These are phyloP conservation scores for Exophiala sideris DNA, from an alignment of 2,329 filamentous ascomycete genomes.

Conservation along the genomic window DNA sequence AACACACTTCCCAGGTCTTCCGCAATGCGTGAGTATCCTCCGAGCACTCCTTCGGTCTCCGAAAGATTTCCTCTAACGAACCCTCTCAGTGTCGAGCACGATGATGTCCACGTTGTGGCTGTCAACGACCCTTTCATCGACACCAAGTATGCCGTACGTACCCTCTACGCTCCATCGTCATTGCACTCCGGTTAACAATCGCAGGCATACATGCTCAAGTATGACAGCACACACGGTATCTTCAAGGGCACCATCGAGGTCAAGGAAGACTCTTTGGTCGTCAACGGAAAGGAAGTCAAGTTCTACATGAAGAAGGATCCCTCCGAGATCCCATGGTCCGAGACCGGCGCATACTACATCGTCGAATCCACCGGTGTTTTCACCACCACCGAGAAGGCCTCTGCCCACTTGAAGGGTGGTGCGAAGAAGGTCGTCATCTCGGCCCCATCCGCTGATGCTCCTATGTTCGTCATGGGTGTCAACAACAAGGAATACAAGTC, in stretches of 20 bases:
- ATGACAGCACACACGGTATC: slow-evolving; percentile 92
- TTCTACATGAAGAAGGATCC: slow-evolving; percentile 95
- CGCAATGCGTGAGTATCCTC: slow-evolving; percentile 73
- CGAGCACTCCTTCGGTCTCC: slow-evolving; percentile 21
- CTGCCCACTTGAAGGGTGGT: slow-evolving; percentile 88
- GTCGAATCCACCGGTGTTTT: slow-evolving; percentile 99
- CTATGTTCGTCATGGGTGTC: slow-evolving; percentile 99
- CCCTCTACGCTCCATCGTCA: background rate
- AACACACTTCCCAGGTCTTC: slow-evolving; percentile 62
- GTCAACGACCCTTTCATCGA: slow-evolving; percentile 99
- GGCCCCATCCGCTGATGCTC: slow-evolving; percentile 67
- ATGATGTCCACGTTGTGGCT: slow-evolving; percentile 86
- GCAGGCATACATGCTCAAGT: slow-evolving; percentile 99
- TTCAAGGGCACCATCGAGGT: slow-evolving; percentile 90
- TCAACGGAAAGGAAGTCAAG: slow-evolving; percentile 93
- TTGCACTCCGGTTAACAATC: background rate
- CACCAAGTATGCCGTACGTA: slow-evolving; percentile 89
- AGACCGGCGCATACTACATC: slow-evolving; percentile 86
- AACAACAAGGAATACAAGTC: slow-evolving; percentile 93
- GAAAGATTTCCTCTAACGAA: slow-evolving; percentile 19
- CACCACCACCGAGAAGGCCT: slow-evolving; percentile 96
- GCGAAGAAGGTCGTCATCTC: slow-evolving; percentile 92
- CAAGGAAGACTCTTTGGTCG: slow-evolving; percentile 67
- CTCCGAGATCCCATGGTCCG: slow-evolving; percentile 80
- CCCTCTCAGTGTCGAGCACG: slow-evolving; percentile 67